phyloP scores from a whole-genome alignment of 1,284 basidiomycete genomes.

The Cerioporus squamosus region DNA sequence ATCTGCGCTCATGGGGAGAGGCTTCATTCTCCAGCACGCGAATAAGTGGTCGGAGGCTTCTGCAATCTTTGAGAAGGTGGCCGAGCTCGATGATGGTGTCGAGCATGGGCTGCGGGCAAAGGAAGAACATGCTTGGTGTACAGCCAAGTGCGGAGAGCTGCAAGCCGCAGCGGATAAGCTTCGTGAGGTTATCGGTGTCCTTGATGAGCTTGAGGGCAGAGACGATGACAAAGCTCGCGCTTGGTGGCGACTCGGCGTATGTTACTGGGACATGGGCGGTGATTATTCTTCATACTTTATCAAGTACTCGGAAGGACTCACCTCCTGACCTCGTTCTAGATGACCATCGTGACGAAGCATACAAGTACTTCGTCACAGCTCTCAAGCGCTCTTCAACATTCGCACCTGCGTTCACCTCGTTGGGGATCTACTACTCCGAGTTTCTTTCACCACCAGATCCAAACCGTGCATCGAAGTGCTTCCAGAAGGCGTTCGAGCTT shows the following conservation, averaged over 20 bases:
- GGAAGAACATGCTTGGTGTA: constrained; percentile 90
- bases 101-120: constrained; percentile 67
- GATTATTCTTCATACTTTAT: constrained; percentile 29
- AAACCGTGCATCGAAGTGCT: constrained; percentile 91
- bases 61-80: constrained; percentile 60
- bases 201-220: constrained; percentile 59
- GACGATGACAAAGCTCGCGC: constrained; percentile 73
- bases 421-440: constrained; percentile 90
- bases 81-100: constrained; percentile 49
- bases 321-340: constrained; percentile 33
- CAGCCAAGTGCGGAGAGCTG: constrained; percentile 59
- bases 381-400: constrained; percentile 80
- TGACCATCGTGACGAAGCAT: constrained; percentile 63
- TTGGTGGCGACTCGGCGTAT: constrained; percentile 84
- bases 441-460: constrained; percentile 76
- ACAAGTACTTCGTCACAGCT: constrained; percentile 82
- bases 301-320: not conserved
- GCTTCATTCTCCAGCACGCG: constrained; percentile 71
- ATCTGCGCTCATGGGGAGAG: constrained; percentile 74
- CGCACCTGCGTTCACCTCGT: constrained; percentile 92
- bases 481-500: constrained; percentile 98
- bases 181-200: constrained; percentile 56
- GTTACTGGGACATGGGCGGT: constrained; percentile 81
- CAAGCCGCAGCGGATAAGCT: constrained; percentile 62
- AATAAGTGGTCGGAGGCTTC: constrained; percentile 76